phyloP scores from a whole-genome alignment of 73 alveolate genomes.

The Paramecium sexaurelia region DNA sequence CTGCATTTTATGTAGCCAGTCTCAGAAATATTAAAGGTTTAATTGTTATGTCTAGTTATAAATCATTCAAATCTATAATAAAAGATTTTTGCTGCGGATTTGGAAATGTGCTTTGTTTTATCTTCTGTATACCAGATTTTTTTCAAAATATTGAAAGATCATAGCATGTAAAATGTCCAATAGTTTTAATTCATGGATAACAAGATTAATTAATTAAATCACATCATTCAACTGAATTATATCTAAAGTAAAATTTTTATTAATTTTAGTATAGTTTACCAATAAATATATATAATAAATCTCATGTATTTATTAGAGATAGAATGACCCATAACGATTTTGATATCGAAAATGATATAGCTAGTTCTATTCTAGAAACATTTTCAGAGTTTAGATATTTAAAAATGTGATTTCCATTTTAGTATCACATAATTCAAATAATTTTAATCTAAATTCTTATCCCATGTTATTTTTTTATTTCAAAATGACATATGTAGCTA shows the following conservation, averaged over 20 bases:
- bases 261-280: neutral
- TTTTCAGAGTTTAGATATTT: neutral
- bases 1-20: constrained; percentile 18
- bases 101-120: neutral
- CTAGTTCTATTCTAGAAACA: neutral
- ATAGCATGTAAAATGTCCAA: neutral
- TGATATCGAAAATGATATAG: neutral
- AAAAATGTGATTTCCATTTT: neutral
- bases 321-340: constrained; percentile 38
- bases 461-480: neutral
- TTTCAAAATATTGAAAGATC: neutral
- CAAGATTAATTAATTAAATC: neutral
- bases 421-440: no score
- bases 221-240: neutral
- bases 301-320: neutral
- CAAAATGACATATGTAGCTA: no score
- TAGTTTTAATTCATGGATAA: constrained; percentile 21
- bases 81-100: constrained; percentile 5
- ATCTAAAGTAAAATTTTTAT: neutral
- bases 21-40: neutral
- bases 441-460: no score
- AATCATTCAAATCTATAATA: neutral
- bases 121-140: neutral
- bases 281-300: neutral
- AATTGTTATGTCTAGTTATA: constrained; percentile 23